A percentile compares a stretch with the other conserved stretches of the same genome.
Evolutionary conservation across 345 rosid species (phyloP).

Genomic region (Tarenaya hassleriana): DNA sequence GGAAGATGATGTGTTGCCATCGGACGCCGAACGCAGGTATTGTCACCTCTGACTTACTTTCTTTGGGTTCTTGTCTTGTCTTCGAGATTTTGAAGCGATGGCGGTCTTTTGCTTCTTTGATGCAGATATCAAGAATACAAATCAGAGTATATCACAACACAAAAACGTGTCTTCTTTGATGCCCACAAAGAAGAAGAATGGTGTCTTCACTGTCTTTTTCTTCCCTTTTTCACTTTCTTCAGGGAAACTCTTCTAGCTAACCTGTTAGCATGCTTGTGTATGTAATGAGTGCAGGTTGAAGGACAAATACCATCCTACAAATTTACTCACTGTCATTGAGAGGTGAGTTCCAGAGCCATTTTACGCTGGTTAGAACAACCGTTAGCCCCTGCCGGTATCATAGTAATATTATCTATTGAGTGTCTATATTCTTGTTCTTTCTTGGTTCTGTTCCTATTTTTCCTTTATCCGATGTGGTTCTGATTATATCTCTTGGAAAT

Average conservation of each 20-base stretch:
- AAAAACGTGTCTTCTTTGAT: constrained; percentile 68
- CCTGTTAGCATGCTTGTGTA: constrained; percentile 16
- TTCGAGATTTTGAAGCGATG: background rate
- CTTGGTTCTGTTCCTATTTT: background rate
- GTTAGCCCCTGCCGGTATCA: constrained; percentile 5
- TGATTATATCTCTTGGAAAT: constrained; percentile 11
- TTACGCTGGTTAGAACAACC: background rate
- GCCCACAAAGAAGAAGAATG: constrained; percentile 34
- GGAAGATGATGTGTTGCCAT: constrained; percentile 94
- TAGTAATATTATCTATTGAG: background rate
- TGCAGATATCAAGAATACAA: constrained; percentile 93
- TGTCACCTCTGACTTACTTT: background rate
- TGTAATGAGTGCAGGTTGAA: constrained; percentile 51
- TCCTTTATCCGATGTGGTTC: background rate
- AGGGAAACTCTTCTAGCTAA: constrained; percentile 8
- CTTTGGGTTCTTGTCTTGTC: constrained; percentile 5
- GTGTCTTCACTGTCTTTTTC: constrained; percentile 13
- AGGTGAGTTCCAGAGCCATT: constrained; percentile 39
- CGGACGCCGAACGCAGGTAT: constrained; percentile 98
- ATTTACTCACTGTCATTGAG: constrained; percentile 68
- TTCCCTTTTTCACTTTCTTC: background rate
- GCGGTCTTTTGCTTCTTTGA: constrained; percentile 21
- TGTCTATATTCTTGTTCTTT: constrained; percentile 9
- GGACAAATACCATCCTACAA: constrained; percentile 94
- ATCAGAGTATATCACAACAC: constrained; percentile 91